These are phyloP conservation scores for Fusarium metavorans DNA, from an alignment of 2,329 filamentous ascomycete genomes.

Conservation along the genomic window DNA sequence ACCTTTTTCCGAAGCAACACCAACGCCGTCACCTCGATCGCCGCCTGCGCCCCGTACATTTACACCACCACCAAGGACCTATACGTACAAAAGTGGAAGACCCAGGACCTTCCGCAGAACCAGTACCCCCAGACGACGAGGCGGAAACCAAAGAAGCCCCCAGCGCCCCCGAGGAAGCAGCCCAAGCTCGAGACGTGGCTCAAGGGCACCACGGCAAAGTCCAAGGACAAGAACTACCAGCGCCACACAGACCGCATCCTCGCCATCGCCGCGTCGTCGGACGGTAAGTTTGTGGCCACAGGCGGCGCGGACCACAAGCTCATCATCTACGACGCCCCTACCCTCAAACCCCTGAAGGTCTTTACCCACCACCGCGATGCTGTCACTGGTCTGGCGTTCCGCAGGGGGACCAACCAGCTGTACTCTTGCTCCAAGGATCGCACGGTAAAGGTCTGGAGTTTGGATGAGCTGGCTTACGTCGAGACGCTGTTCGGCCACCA, in stretches of 20 bases:
- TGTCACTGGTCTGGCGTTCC: constrained; percentile 86
- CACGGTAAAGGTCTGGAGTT: constrained; percentile 94
- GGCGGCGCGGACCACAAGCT: constrained; percentile 87
- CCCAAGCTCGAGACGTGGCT: constrained; percentile 73
- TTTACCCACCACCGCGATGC: constrained; percentile 94
- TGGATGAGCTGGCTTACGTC: constrained; percentile 92
- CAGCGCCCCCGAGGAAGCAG: constrained; percentile 69
- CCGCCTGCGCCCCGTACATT: constrained; percentile 80
- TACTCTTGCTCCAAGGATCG: constrained; percentile 93
- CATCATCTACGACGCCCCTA: constrained; percentile 88
- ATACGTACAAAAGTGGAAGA: constrained; percentile 88
- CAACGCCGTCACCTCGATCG: constrained; percentile 81
- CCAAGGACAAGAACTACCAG: constrained; percentile 74
- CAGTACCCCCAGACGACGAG: constrained; percentile 70
- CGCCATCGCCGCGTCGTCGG: constrained; percentile 85
- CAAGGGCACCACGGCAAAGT: constrained; percentile 71
- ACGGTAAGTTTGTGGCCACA: constrained; percentile 91
- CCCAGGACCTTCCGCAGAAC: constrained; percentile 73
- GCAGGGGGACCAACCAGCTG: constrained; percentile 88
- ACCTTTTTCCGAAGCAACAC: constrained; percentile 84
- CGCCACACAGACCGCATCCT: constrained; percentile 86
- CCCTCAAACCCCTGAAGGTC: constrained; percentile 81
- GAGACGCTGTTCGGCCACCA: constrained; percentile 98
- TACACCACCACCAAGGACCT: constrained; percentile 93
- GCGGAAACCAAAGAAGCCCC: constrained; percentile 69